A percentile compares a stretch with the other conserved stretches of the same genome.
Evolutionary conservation across 768 basidiomycete genomes (phyloP).

Genomic region (Hygrophorus russula): DNA sequence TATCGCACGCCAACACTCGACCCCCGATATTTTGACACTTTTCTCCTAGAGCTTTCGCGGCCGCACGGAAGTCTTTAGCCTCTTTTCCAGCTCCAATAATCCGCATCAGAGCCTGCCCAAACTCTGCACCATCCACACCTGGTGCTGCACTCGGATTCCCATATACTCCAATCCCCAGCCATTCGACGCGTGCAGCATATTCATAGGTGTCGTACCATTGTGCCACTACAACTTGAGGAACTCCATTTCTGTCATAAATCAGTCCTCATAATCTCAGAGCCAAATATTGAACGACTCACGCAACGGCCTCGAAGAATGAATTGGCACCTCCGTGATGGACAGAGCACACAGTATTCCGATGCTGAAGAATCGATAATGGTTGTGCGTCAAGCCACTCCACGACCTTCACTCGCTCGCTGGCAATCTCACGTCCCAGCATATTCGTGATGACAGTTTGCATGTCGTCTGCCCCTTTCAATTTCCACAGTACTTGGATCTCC

Average conservation of each 20-base stretch:
- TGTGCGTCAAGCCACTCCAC: background rate
- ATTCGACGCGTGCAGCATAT: slow-evolving; percentile 13
- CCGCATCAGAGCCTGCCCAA: slow-evolving; percentile 11
- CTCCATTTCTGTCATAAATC: slow-evolving; percentile 10
- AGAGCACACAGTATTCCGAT: background rate
- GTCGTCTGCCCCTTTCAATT: background rate
- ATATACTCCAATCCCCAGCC: slow-evolving; percentile 13
- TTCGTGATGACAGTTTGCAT: background rate
- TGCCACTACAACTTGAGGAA: slow-evolving; percentile 14
- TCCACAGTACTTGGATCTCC: background rate
- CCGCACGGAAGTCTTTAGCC: slow-evolving; percentile 1
- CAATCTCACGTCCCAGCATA: background rate
- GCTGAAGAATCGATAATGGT: background rate
- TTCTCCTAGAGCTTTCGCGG: background rate
- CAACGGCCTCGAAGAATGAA: background rate
- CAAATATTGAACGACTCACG: background rate
- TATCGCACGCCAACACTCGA: background rate
- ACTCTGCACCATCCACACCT: slow-evolving; percentile 9
- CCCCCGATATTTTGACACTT: background rate
- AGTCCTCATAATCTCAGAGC: background rate
- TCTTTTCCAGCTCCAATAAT: slow-evolving; percentile 4
- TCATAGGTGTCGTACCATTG: slow-evolving; percentile 16
- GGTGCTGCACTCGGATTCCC: slow-evolving; percentile 11
- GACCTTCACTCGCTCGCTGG: background rate
- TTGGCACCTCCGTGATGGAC: background rate